These are phyloP conservation scores for Ceratorhiza oryzae-sativae DNA, from an alignment of 1,284 basidiomycete species.

Conservation along the genomic window DNA sequence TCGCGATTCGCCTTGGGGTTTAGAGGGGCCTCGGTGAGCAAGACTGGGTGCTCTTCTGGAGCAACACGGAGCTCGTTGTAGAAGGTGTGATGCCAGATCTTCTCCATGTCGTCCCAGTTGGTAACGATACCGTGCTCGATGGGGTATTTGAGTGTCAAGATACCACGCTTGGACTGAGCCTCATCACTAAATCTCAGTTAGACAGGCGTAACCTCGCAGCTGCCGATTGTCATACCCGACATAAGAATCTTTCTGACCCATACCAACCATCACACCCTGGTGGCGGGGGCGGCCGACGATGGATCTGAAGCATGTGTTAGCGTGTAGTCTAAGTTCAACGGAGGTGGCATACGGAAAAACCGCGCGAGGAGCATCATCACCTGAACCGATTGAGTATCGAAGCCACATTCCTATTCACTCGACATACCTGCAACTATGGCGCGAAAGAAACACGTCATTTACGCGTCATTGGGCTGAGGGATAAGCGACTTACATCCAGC, in stretches of 20 bases:
- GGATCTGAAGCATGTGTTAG: slow-evolving; percentile 51
- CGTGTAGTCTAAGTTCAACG: background rate
- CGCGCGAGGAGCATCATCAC: slow-evolving; percentile 70
- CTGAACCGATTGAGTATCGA: slow-evolving; percentile 48
- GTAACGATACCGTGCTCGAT: slow-evolving; percentile 66
- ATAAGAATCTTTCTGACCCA: slow-evolving; percentile 65
- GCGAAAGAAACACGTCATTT: slow-evolving; percentile 19
- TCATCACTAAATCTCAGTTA: slow-evolving; percentile 71
- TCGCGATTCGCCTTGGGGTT: slow-evolving; percentile 74
- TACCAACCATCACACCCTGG: slow-evolving; percentile 69
- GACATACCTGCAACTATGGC: slow-evolving; percentile 41
- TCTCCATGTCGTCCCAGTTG: slow-evolving; percentile 72
- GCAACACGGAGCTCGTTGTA: slow-evolving; percentile 84
- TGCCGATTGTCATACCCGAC: slow-evolving; percentile 53
- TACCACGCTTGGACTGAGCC: slow-evolving; percentile 95
- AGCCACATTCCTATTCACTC: background rate
- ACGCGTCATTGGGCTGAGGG: slow-evolving; percentile 4
- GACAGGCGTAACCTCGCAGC: background rate
- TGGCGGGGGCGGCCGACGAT: slow-evolving; percentile 71
- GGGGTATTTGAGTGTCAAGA: slow-evolving; percentile 82
- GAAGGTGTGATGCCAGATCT: slow-evolving; percentile 80
- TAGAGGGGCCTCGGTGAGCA: slow-evolving; percentile 71
- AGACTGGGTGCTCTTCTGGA: slow-evolving; percentile 75
- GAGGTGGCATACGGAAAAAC: slow-evolving; percentile 59
- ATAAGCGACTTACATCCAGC: slow-evolving; percentile 53